These are phyloP conservation scores for Myotisia sp. DNA, from an alignment of 2,329 filamentous ascomycete genomes.

Conservation along the genomic window DNA sequence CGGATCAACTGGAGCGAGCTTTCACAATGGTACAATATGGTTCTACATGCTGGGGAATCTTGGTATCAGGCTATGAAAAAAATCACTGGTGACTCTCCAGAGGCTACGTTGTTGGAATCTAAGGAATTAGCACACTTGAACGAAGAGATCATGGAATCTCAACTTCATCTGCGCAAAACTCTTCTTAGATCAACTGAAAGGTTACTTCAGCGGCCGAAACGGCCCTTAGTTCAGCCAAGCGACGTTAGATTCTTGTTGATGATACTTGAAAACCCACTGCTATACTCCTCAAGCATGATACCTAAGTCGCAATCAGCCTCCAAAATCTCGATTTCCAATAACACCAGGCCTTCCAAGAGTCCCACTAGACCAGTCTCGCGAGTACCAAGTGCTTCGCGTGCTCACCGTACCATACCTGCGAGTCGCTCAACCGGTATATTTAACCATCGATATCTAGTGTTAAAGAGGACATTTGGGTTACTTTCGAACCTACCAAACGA, in stretches of 20 bases:
- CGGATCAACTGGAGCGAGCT: conserved; percentile 62
- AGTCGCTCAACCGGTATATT: conserved; percentile 20
- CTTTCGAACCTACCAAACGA: conserved; percentile 60
- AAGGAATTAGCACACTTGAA: conserved; percentile 35
- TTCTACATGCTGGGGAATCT: conserved; percentile 51
- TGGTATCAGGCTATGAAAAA: conserved; percentile 41
- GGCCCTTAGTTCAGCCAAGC: conserved; percentile 51
- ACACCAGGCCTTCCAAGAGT: too few species aligned
- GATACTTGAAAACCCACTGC: conserved; percentile 61
- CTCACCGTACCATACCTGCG: background rate
- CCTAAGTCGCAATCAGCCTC: conserved; percentile 5
- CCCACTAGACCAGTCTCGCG: too few species aligned
- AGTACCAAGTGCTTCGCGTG: too few species aligned
- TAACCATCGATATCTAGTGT: conserved; percentile 64
- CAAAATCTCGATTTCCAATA: background rate
- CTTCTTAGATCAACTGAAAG: conserved; percentile 67
- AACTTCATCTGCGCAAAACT: conserved; percentile 53
- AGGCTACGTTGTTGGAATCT: conserved; percentile 27
- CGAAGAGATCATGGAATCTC: conserved; percentile 43
- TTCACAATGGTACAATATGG: conserved; percentile 57
- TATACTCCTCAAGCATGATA: conserved; percentile 38
- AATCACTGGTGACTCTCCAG: conserved; percentile 11
- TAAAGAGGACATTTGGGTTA: conserved; percentile 71
- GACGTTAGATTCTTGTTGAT: conserved; percentile 68
- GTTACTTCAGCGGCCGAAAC: conserved; percentile 64